Conservation (phyloP, 78 protist species). For the slime mould (Dictyostelium discoideum) region DNA sequence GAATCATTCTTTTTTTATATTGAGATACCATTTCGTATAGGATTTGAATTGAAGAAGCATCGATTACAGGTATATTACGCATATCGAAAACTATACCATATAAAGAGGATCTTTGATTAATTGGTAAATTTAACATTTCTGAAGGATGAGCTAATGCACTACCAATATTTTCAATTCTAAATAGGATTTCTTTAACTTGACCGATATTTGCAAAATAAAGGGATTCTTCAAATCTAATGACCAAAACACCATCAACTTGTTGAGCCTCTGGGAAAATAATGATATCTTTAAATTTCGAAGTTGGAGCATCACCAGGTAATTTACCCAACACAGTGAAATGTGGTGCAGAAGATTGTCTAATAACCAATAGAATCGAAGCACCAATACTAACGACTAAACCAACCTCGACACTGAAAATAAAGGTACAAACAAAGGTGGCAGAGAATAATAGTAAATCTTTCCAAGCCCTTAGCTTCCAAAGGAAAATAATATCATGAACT, state of each 20-base stretch:
- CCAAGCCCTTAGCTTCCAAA: slow-evolving; percentile 73
- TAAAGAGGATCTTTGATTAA: neutral
- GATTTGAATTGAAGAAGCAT: slow-evolving; percentile 56
- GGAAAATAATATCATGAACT: slow-evolving; percentile 55
- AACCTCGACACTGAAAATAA: slow-evolving; percentile 56
- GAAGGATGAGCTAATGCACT: slow-evolving; percentile 71
- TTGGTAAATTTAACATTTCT: neutral
- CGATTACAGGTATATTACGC: slow-evolving; percentile 68
- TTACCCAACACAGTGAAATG: slow-evolving; percentile 65
- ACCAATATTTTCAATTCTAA: slow-evolving; percentile 74
- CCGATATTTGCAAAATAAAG: slow-evolving; percentile 75
- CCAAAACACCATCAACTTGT: slow-evolving; percentile 56
- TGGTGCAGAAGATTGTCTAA: slow-evolving; percentile 76
- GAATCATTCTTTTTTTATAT: slow-evolving; percentile 29
- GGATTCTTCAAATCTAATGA: slow-evolving; percentile 68
- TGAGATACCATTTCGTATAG: slow-evolving; percentile 33
- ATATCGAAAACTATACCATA: slow-evolving; percentile 64
- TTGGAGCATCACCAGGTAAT: slow-evolving; percentile 1
- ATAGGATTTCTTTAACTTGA: slow-evolving; percentile 73
- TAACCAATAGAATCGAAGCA: slow-evolving; percentile 63
- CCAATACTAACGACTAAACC: slow-evolving; percentile 71
- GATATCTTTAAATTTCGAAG: slow-evolving; percentile 51
- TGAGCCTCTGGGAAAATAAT: slow-evolving; percentile 44
- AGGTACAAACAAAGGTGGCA: slow-evolving; percentile 38
- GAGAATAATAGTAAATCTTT: slow-evolving; percentile 54